phyloP scores from a whole-genome alignment of 23 red algal species.

The Gracilaria domingensis region DNA sequence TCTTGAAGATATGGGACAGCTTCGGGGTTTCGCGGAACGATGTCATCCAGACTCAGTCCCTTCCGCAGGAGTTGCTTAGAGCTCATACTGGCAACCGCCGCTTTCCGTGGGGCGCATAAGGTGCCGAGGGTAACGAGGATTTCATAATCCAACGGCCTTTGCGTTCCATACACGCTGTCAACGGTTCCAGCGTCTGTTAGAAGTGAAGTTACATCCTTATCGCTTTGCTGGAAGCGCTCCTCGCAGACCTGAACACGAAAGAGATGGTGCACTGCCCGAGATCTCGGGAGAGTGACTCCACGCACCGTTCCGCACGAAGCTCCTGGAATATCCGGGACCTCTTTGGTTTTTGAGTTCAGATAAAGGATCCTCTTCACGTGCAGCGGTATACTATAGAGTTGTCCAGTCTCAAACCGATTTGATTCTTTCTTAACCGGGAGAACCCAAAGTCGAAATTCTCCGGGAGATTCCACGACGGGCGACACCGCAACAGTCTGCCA shows the following conservation, averaged over 20 bases:
- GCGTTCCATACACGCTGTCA: slow-evolving; percentile 63
- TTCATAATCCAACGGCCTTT: slow-evolving; percentile 68
- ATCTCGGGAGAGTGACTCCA: slow-evolving; percentile 61
- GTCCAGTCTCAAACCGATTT: slow-evolving; percentile 35
- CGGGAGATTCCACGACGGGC: slow-evolving; percentile 38
- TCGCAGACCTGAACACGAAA: slow-evolving; percentile 70
- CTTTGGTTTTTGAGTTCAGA: slow-evolving; percentile 45
- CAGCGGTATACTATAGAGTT: slow-evolving; percentile 64
- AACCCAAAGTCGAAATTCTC: slow-evolving; percentile 74
- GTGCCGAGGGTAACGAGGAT: slow-evolving; percentile 48
- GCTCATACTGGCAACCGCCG: slow-evolving; percentile 8
- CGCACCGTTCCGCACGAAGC: slow-evolving; percentile 17
- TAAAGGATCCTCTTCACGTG: slow-evolving; percentile 67
- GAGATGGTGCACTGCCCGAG: slow-evolving; percentile 36
- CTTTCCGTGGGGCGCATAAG: slow-evolving; percentile 38
- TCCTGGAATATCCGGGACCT: slow-evolving; percentile 50
- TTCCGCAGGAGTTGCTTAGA: slow-evolving; percentile 38
- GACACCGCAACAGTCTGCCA: slow-evolving; percentile 76
- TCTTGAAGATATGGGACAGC: slow-evolving; percentile 56
- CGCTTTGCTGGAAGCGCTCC: slow-evolving; percentile 54
- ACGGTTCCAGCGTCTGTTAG: slow-evolving; percentile 53
- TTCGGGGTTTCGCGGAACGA: slow-evolving; percentile 45
- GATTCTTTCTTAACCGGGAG: slow-evolving; percentile 58
- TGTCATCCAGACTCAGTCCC: slow-evolving; percentile 58
- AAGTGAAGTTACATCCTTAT: slow-evolving; percentile 63